Evolutionary conservation across 495 filamentous ascomycete species (phyloP).

Genomic region (Aspergillus steynii): DNA sequence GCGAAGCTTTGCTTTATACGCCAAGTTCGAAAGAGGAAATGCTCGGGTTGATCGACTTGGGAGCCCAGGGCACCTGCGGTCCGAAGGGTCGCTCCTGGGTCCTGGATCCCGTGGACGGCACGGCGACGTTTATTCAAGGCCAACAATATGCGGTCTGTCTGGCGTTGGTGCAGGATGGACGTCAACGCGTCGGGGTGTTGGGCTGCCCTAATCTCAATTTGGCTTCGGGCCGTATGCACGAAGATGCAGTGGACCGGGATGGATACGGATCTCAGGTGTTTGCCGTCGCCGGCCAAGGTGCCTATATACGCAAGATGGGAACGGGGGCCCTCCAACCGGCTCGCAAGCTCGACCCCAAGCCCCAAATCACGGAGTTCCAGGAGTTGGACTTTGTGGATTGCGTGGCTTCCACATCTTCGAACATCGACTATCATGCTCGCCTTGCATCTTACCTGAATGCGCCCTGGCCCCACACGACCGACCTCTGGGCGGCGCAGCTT

Average conservation of each 20-base stretch:
- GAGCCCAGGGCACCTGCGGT: constrained; percentile 45
- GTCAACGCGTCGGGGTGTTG: constrained; percentile 51
- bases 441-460: constrained; percentile 50
- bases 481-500: constrained; percentile 64
- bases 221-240: constrained; percentile 36
- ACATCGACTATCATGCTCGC: constrained; percentile 43
- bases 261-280: constrained; percentile 58
- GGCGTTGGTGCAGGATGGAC: constrained; percentile 50
- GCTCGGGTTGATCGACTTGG: constrained; percentile 62
- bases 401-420: constrained; percentile 38
- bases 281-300: constrained; percentile 57
- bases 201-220: constrained; percentile 58
- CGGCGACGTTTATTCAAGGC: constrained; percentile 61
- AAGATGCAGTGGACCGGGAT: constrained; percentile 47
- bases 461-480: constrained; percentile 49
- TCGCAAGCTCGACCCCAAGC: constrained; percentile 31
- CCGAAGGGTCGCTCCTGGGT: constrained; percentile 56
- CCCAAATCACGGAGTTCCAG: constrained; percentile 30
- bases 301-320: constrained; percentile 50
- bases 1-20: constrained; percentile 37
- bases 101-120: constrained; percentile 73
- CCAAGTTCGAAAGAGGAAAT: constrained; percentile 54
- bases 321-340: constrained; percentile 35
- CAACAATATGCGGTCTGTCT: constrained; percentile 67
- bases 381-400: constrained; percentile 53